Base-by-base conservation (phyloP, 331 rosid genomes). In the Quercus lobata region DNA sequence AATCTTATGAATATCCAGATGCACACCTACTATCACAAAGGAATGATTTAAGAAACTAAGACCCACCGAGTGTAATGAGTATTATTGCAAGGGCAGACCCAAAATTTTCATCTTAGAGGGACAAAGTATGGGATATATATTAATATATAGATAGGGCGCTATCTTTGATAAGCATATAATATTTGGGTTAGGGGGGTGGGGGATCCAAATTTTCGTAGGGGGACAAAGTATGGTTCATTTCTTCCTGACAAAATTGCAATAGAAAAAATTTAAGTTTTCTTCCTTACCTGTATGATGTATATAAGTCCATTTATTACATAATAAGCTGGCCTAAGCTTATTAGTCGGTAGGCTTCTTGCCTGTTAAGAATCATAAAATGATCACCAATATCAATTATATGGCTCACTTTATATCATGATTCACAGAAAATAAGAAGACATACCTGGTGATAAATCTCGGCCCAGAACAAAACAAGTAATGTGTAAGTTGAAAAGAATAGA, bases 361-460 rank as follows among this genome's bases (percentile, higher is more conserved):
- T 92, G 88, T 77, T 19, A 79, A 83, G 27, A 76, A 37, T 69
- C 78, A 84, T 29, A 78, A 76, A 80, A 44, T 60, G 49, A 53
- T 41, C 79, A 71, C 19, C 34, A 14, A 73, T 29, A 65, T 71
- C 69, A 27, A 63, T 22, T 29, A 12, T 44, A 11, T 11, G 25
- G 18, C 7, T 25, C 71, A 62, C 8, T 14, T 60, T 54, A 53
- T 29, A 65, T 21, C 55, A 37, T 7, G 58, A 61, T 32, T 25
- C 25, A 54, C 71, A 62, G 76, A 66, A 79, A 69, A 79, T 54
- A 73, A 71, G 54, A 63, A 58, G 75, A 57, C 53, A 65, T 85
- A 88, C 97, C 91, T 91, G 96, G 82, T 92, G 80, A 80, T 89
- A 91, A 80, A 92, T 92, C 90, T 92, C 96, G 4, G 96, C 97